A percentile compares a stretch with the other conserved stretches of the same genome.
Conservation (phyloP, 2,329 filamentous ascomycete genomes). For the Colletotrichum abscissum region DNA sequence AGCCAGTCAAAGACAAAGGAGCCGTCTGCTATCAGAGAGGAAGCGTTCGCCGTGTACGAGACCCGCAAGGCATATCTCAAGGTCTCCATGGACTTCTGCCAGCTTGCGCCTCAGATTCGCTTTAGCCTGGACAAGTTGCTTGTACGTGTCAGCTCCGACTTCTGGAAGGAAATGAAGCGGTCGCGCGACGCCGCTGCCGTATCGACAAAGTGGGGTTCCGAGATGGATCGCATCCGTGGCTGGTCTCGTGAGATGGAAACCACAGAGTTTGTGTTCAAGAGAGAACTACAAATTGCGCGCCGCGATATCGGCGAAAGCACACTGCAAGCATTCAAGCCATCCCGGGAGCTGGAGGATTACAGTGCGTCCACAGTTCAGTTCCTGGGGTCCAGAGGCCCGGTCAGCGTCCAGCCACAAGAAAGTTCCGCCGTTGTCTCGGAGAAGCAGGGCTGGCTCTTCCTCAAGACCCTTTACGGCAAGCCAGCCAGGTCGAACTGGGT, state of each 20-base stretch:
- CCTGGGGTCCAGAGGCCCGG: conserved; percentile 76
- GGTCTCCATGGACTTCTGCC: conserved; percentile 92
- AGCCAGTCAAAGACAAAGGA: conserved; percentile 93
- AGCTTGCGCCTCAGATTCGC: conserved; percentile 86
- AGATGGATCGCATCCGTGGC: conserved; percentile 91
- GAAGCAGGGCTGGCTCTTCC: conserved; percentile 95
- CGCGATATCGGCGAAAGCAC: conserved; percentile 85
- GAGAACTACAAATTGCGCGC: conserved; percentile 82
- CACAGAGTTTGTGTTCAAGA: conserved; percentile 84
- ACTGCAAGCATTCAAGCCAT: conserved; percentile 78
- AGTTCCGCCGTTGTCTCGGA: conserved; percentile 68
- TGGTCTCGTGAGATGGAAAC: conserved; percentile 96
- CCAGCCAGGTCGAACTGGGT: conserved; percentile 92
- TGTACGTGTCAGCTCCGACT: conserved; percentile 84
- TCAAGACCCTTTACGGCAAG: conserved; percentile 85
- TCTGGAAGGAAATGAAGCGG: conserved; percentile 87
- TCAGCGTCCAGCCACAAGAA: conserved; percentile 68
- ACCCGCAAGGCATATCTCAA: conserved; percentile 90
- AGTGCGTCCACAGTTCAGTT: conserved; percentile 90
- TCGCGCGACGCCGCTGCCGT: conserved; percentile 73
- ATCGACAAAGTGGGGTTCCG: conserved; percentile 76
- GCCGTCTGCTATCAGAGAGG: conserved; percentile 88
- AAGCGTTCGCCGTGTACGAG: conserved; percentile 96
- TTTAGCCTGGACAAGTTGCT: conserved; percentile 87
- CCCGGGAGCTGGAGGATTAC: conserved; percentile 93